These are phyloP conservation scores for Magnaporthiopsis incrustans DNA, from an alignment of 2,329 filamentous ascomycete species.

Conservation along the genomic window DNA sequence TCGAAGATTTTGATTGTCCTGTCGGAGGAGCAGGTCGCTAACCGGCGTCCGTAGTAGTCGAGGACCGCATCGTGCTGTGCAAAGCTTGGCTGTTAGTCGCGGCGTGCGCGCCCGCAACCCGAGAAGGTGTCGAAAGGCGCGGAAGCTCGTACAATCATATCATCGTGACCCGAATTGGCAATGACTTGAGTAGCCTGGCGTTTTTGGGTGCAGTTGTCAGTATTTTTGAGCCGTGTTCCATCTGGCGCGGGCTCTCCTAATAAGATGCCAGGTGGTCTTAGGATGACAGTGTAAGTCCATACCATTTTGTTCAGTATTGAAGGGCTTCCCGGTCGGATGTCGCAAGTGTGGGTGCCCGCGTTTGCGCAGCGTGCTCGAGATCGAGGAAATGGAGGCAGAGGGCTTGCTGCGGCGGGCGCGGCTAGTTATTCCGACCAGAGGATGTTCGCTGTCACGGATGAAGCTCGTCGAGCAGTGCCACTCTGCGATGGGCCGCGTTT, in stretches of 20 bases:
- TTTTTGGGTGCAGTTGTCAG: not conserved
- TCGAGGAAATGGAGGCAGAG: not conserved
- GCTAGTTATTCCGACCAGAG: no score
- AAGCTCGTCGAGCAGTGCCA: not conserved
- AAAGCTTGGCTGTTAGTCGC: slow-evolving; percentile 9
- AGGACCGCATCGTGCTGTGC: slow-evolving; percentile 89
- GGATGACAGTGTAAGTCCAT: no score
- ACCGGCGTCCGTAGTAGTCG: slow-evolving; percentile 93
- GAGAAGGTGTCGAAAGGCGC: slow-evolving; percentile 4
- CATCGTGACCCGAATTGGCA: slow-evolving; percentile 85
- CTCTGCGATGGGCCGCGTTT: not conserved
- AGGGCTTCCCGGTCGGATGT: no score
- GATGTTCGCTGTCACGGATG: not conserved
- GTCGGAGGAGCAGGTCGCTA: slow-evolving; percentile 96
- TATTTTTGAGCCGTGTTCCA: not conserved
- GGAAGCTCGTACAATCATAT: slow-evolving; percentile 82
- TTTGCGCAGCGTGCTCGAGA: not conserved
- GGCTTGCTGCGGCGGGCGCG: no score
- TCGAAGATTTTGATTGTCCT: slow-evolving; percentile 99
- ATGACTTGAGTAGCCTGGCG: slow-evolving; percentile 58
- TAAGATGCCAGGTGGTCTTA: no score
- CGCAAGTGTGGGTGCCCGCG: no score
- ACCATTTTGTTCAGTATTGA: no score
- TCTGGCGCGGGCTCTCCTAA: no score
- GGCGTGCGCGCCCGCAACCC: not conserved